Evolutionary conservation across 2,329 filamentous ascomycete species (phyloP), one percentile per base, ranked within the genome.

Genomic region (Clonostachys chloroleuca): DNA sequence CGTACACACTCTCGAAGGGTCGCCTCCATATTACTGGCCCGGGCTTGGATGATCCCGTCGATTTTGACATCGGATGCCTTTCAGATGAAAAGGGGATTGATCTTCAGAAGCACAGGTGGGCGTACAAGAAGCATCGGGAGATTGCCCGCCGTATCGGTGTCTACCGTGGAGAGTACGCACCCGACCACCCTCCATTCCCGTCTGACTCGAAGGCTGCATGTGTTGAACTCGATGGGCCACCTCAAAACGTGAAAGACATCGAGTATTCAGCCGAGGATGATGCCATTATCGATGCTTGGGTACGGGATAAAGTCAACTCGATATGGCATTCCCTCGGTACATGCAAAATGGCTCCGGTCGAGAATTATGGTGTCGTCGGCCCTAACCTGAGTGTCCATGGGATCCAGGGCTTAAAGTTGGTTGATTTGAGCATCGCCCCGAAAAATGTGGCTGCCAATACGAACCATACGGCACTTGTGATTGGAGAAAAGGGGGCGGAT

Each of bases 61-160:
- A 80, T 47, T 83, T 86, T 54, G 72, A 81, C 48, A 64, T 73
- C 0, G 81, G 80, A 9, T 82, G 74, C 61, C 41, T 59, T 12
- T 43, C 60, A 14, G 70, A 80, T 51, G 40, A 46, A 12, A 74
- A 70, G 34, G 69, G 70, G 10, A 20, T 43, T 16, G 81, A 85
- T 56, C 44, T 83, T 39, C 76, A 77, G 59, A 79, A 75, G 56
- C 75, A 81, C 34, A 56, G 83, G 14, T 85, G 81, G 80, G 74
- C 68, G 2, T 86, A 86, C 67, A 86, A 86, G 62, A 76, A 76
- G 54, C 68, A 70, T 24, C 78, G 83, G 3, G 81, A 84, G 58
- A 74, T 84, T 49, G 66, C 72, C 17, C 74, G 81, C 4, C 74
- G 80, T 10, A 76, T 78, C 55, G 61, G 68, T 3, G 69, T 73